Percentiles rank a stretch among this genome's conserved stretches.
These are phyloP conservation scores for Alloteropsis semialata DNA, from an alignment of 176 grass and related monocot species.

Conservation along the genomic window DNA sequence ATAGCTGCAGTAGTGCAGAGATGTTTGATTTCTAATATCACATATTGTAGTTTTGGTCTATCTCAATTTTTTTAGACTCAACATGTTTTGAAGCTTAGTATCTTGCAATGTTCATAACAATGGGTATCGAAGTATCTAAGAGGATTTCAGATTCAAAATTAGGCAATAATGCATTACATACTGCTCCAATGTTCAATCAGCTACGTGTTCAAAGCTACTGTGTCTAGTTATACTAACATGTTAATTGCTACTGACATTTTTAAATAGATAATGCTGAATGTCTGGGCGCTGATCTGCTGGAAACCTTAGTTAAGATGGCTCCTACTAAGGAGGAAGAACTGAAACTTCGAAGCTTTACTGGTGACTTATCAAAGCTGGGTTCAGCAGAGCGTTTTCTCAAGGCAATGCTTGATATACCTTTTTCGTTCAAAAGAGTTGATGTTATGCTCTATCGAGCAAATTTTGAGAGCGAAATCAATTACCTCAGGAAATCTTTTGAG, in stretches of 20 bases:
- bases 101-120: neutral
- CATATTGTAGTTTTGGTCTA: neutral
- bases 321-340: slow-evolving; percentile 97
- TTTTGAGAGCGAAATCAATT: slow-evolving; percentile 93
- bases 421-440: slow-evolving; percentile 87
- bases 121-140: neutral
- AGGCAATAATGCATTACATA: neutral
- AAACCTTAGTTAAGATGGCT: slow-evolving; percentile 99
- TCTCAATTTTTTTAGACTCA: neutral
- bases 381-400: slow-evolving; percentile 83
- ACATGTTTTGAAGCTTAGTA: neutral
- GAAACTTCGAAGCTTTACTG: slow-evolving; percentile 67
- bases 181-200: neutral
- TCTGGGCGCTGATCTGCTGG: slow-evolving; percentile 79
- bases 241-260: neutral
- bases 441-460: slow-evolving; percentile 91
- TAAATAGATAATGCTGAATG: slow-evolving; percentile 81
- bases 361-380: slow-evolving; percentile 78
- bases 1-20: neutral
- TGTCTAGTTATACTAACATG: slow-evolving; percentile 2
- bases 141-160: neutral
- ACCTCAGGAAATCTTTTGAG: slow-evolving; percentile 81
- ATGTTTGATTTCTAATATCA: neutral
- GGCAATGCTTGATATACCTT: slow-evolving; percentile 83
- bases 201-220: neutral